These are phyloP conservation scores for Phaeosphaeriaceae sp. DNA, from an alignment of 2,329 filamentous ascomycete species.

Conservation along the genomic window DNA sequence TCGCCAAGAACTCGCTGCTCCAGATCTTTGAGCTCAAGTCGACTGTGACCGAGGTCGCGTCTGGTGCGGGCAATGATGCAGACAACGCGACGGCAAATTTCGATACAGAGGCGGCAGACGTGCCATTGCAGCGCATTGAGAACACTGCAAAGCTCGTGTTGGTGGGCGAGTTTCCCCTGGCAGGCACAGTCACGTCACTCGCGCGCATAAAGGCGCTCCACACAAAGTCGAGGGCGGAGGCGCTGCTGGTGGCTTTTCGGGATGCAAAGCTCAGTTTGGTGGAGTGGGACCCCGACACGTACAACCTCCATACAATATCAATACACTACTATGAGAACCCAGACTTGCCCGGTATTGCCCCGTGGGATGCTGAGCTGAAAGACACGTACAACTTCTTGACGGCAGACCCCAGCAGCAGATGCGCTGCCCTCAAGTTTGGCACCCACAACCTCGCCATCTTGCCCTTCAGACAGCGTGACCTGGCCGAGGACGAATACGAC, in stretches of 20 bases:
- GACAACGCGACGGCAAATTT: constrained; percentile 38
- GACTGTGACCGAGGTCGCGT: constrained; percentile 66
- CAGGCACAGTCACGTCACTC: constrained; percentile 84
- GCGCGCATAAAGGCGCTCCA: constrained; percentile 75
- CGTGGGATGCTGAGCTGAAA: constrained; percentile 79
- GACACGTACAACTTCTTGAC: constrained; percentile 82
- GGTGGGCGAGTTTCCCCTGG: constrained; percentile 80
- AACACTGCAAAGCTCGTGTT: constrained; percentile 81
- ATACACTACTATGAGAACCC: constrained; percentile 99
- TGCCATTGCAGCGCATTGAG: constrained; percentile 64
- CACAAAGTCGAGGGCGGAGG: constrained; percentile 81
- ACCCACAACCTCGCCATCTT: constrained; percentile 88
- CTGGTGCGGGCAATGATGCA: constrained; percentile 51
- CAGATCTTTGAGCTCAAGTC: constrained; percentile 84
- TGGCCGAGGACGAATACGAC: constrained; percentile 92
- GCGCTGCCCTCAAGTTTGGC: constrained; percentile 93
- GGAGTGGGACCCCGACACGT: constrained; percentile 87
- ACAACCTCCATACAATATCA: constrained; percentile 84
- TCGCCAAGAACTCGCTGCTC: constrained; percentile 90
- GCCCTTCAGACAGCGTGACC: constrained; percentile 85
- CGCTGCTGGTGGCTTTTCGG: constrained; percentile 81
- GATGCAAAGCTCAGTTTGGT: constrained; percentile 93
- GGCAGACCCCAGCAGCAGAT: constrained; percentile 89
- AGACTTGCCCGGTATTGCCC: constrained; percentile 75
- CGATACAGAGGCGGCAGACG: constrained; percentile 60